Evolutionary conservation across 768 basidiomycete species (phyloP).

Genomic region (Leucocoprinus leucothites): DNA sequence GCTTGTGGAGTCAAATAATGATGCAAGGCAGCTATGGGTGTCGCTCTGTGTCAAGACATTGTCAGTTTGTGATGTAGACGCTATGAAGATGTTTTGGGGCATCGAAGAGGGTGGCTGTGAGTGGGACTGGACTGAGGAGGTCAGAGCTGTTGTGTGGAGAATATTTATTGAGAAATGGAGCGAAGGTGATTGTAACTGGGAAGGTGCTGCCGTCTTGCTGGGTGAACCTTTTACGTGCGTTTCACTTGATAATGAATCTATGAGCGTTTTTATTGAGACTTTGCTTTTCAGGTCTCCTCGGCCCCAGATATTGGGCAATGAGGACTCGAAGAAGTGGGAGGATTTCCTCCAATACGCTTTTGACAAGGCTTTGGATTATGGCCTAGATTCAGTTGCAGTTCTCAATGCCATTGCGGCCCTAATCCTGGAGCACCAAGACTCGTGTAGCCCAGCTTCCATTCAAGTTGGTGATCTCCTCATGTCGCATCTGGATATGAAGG

Average conservation of each 20-base stretch:
- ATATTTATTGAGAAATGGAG: slow-evolving; percentile 56
- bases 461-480: slow-evolving; percentile 64
- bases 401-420: slow-evolving; percentile 53
- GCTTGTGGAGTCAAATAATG: slow-evolving; percentile 39
- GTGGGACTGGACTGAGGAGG: slow-evolving; percentile 38
- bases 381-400: slow-evolving; percentile 47
- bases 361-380: slow-evolving; percentile 58
- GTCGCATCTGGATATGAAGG: slow-evolving; percentile 46
- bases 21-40: slow-evolving; percentile 56
- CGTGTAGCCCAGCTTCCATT: slow-evolving; percentile 31
- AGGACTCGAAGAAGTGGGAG: slow-evolving; percentile 62
- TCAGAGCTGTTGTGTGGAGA: slow-evolving; percentile 55
- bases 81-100: slow-evolving; percentile 56
- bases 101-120: slow-evolving; percentile 26
- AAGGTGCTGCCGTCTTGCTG: slow-evolving; percentile 50
- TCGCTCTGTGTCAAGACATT: slow-evolving; percentile 54
- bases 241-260: neutral
- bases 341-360: slow-evolving; percentile 47
- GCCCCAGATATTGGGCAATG: slow-evolving; percentile 18
- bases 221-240: slow-evolving; percentile 64
- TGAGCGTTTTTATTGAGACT: slow-evolving; percentile 2
- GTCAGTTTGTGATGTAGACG: slow-evolving; percentile 38
- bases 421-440: slow-evolving; percentile 36
- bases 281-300: slow-evolving; percentile 1
- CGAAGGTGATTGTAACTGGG: slow-evolving; percentile 47